Base-by-base conservation (phyloP, 2,329 filamentous ascomycete genomes). In the Graphilbum fragrans region DNA sequence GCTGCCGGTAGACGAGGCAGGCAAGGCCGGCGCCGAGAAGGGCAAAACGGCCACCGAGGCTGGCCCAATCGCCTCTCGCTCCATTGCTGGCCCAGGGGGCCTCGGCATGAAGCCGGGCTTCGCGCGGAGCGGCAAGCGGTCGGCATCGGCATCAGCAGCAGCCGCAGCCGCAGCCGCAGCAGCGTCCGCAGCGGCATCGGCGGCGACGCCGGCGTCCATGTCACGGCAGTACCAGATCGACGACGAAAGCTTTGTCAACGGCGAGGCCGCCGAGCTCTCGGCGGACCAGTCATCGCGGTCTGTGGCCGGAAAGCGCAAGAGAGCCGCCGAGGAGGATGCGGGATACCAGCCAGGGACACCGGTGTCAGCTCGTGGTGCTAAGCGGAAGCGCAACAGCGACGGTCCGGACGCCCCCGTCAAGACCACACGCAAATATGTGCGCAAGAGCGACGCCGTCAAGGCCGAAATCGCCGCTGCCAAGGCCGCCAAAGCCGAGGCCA, bases 311-410 rank as follows among this genome's bases (percentile, higher is more conserved):
- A 77, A 77, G 65, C 63, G 72, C 31, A 72, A 72, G 58, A 55
- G 68, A 8, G 33, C 39, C 6, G 32, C 55, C 22, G 73, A 76
- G 27, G 75, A 78, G 8, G 75, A 80, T 46, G 57, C 60, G 0
- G 73, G 74, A 4, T 79, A 79, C 53, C 65, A 73, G 44, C 73
- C 74, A 3, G 74, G 76, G 48, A 34, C n/a, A 8, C n/a, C n/a
- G 5, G 5, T 18, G n/a, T 34, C 32, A 8, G 32, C n/a, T 8
- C 32, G 32, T 7, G 32, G 32, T 14, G 4, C 6, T 12, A 78
- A 77, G 62, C 70, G 69, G 57, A 77, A 75, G 64, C 64, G 72
- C 4, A 76, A 73, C 65, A 74, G 72, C 50, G 69, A 71, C 2
- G 44, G 50, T 35, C 17, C 61, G 22, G 14, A 39, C 37, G 18